A percentile compares a stretch with the other conserved stretches of the same genome.
These are phyloP conservation scores for Aureobasidium musti DNA, from an alignment of 2,329 filamentous ascomycete species.

Conservation along the genomic window DNA sequence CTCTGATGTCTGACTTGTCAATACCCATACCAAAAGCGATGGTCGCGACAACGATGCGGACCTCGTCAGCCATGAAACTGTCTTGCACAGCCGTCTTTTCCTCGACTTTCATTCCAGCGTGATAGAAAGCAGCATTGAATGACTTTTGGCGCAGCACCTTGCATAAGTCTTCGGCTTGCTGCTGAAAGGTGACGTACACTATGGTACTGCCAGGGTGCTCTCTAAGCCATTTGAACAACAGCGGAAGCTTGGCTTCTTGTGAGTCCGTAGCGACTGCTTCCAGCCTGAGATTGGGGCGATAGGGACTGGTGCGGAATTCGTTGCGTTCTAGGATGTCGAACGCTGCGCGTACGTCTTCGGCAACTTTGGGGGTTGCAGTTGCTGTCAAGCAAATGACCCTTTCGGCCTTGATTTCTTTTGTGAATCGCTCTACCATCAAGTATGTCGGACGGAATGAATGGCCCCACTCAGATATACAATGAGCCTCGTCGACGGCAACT, in stretches of 20 bases:
- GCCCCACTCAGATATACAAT: constrained; percentile 59
- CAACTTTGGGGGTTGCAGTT: constrained; percentile 60
- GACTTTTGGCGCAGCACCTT: constrained; percentile 42
- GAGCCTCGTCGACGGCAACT: constrained; percentile 60
- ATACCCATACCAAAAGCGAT: constrained; percentile 65
- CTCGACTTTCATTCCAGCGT: constrained; percentile 54
- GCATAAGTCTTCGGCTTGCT: constrained; percentile 53
- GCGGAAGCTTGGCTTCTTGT: constrained; percentile 51
- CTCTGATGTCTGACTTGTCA: constrained; percentile 59
- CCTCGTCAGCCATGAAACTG: constrained; percentile 52
- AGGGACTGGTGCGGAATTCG: constrained; percentile 61
- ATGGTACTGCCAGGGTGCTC: constrained; percentile 58
- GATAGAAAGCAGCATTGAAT: constrained; percentile 52
- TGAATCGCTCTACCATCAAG: constrained; percentile 59
- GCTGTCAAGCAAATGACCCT: constrained; percentile 62
- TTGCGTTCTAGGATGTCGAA: constrained; percentile 55
- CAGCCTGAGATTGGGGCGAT: constrained; percentile 60
- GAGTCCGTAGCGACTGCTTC: constrained; percentile 50
- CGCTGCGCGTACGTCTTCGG: constrained; percentile 55
- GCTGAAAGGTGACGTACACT: constrained; percentile 62
- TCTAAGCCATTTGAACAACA: constrained; percentile 53
- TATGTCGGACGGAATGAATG: constrained; percentile 56
- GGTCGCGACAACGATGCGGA: constrained; percentile 55
- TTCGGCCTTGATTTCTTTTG: constrained; percentile 58
- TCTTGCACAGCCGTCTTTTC: constrained; percentile 54